Base-by-base conservation (phyloP, 257 asterid genomes). In the Striga asiatica region DNA sequence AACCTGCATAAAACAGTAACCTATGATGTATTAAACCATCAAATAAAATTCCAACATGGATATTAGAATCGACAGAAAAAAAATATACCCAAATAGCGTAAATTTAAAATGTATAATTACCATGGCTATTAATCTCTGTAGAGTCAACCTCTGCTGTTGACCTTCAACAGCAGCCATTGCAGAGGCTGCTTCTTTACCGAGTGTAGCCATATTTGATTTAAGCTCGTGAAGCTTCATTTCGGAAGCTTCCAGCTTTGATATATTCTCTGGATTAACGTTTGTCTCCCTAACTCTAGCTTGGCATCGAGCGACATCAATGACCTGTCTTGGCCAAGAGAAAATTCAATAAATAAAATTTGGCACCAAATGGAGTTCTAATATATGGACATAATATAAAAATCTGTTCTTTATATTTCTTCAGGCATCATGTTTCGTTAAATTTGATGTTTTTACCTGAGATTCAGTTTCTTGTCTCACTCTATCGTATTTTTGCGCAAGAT, bases 131-230 rank as follows among this genome's bases (percentile, higher is more conserved):
- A 83, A 73, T 47, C 83, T 68, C 39, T 80, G 88, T 58, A 78
- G 79, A 54, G 94, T 78, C 62, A 72, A 68, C 58, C 83, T 66
- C 52, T 81, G 87, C 48, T 83, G 89, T 68, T 81, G 94, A 57
- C 67, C 74, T 71, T 81, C 87, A 1, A 84, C 89, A 20, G 79
- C 87, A 66, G 78, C 77, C 87, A 78, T 84, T 65, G 87, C 78
- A 39, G 84, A 74, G 16, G 74, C 60, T 61, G 89, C 83, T 70
- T 84, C 89, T 71, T 72, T 84, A 50, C 89, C 87, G 46, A 78
- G 57, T 14, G 54, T 78, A 55, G 43, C 60, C 89, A 81, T 74
- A 62, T 74, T 84, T 5, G 80, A 80, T 67, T 77, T 77, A 29
- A 83, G 83, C 60, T 75, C 93, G 11, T 73, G 66, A 60, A 83